Conservation (phyloP, 208 protist genomes). For the Herpetomonas samuelpessoai region DNA sequence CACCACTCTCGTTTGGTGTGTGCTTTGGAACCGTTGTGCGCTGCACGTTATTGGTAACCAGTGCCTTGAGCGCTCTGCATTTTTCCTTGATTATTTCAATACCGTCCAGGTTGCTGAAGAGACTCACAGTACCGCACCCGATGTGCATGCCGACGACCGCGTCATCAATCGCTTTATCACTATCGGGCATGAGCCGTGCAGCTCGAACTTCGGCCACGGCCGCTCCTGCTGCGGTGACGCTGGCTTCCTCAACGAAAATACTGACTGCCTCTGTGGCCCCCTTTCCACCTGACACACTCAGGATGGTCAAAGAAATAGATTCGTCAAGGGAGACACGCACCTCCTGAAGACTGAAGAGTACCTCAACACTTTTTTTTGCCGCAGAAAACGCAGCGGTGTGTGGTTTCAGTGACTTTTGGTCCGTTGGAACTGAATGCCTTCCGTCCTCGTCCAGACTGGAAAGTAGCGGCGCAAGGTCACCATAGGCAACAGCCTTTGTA, state of each 20-base stretch:
- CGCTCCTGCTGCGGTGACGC: neutral
- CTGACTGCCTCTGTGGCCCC: neutral
- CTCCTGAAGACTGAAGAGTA: neutral
- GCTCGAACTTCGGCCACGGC: neutral
- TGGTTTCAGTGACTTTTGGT: too few relatives aligned
- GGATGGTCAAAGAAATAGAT: neutral
- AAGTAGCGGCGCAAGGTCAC: neutral
- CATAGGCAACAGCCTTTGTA: neutral
- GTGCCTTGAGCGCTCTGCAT: conserved; percentile 3
- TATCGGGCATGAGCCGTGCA: neutral
- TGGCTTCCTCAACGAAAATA: neutral
- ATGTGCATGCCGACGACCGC: neutral
- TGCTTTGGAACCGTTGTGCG: neutral
- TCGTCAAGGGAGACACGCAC: neutral
- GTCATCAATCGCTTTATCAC: neutral
- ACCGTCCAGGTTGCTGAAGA: conserved; percentile 18
- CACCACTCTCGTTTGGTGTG: neutral
- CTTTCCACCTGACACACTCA: neutral
- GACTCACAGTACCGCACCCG: neutral
- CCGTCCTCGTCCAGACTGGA: too few relatives aligned
- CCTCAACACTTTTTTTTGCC: neutral
- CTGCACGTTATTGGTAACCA: neutral
- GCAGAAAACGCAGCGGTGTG: neutral
- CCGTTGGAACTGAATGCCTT: too few relatives aligned
- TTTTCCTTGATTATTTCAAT: conserved; percentile 21